Base-by-base conservation (phyloP, 768 basidiomycete species). In the Aureoboletus auriporus region DNA sequence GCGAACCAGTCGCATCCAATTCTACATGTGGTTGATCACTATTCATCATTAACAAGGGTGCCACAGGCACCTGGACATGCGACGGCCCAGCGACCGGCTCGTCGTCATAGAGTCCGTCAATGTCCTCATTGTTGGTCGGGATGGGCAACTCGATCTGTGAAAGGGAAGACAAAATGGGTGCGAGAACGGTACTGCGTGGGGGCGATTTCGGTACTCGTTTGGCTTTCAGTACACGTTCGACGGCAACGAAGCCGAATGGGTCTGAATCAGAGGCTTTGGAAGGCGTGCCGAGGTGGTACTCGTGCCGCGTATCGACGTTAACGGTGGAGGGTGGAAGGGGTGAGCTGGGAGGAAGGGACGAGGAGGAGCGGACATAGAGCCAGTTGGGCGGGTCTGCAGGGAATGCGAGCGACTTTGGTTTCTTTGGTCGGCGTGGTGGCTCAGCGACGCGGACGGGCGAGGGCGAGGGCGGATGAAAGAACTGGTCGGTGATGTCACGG, bases 221-320 rank as follows among this genome's bases (percentile, higher is more conserved):
- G 1, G 62, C 70, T 55, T 76, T 78, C 51, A 81, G 59, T 42
- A 72, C 75, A 43, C 69, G 70, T 58, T 82, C 79, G 1, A 78
- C 70, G 14, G 79, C 76, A 29, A 79, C 67, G 52, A 82, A 80
- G 0, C 80, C 80, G 50, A 82, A 82, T 0, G 79, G 80, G 51
- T 82, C 80, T 0, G 77, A 77, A 34, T 62, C 65, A 17, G 62
- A 64, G 7, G 57, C 42, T 4, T 39, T 62, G 37, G 57, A 53
- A 5, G 66, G 64, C 1, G 59, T 54, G 16, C 45, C 52, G 6
- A 63, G 49, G 9, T 46, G 16, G 20, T 67, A 63, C 30, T 62
- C 54, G 26, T 56, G 49, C 6, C 51, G 57, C 12, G 44, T 51
- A 14, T 50, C 58, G 23, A 49, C 16, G 30, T 54, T 53, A 14